Base-by-base conservation (phyloP, 805 yeast genomes). In the Wickerhamomyces strasburgensis region DNA sequence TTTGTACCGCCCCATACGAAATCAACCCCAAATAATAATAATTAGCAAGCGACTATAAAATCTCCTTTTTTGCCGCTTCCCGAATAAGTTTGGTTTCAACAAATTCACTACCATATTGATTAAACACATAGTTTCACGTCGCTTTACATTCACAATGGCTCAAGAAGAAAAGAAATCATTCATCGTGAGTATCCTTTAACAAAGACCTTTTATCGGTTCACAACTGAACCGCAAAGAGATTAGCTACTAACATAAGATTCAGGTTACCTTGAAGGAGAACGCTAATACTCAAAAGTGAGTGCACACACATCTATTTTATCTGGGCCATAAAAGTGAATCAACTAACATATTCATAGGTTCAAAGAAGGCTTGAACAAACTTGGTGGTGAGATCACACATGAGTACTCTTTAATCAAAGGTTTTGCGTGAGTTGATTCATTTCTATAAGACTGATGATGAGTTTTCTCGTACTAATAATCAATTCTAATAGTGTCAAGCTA, bases 321-420 rank as follows among this genome's bases (percentile, higher is more conserved):
- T 24, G 13, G n/a, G 19, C 6, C 23, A 17, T 13, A 27, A 23
- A n/a, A n/a, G 11, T 15, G 11, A 14, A 10, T 15, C 8, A 14
- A 39, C 50, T 35, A 35, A 38, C 39, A 8, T 13, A 16, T n/a
- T n/a, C 61, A 58, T 50, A 68, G 71, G 35, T 52, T 79, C 61
- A 78, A 80, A 52, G 61, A 67, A 35, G 64, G 68, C 39, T 57
- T 79, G 42, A 32, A 54, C 21, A 67, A 71, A 25, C 50, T 75
- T 35, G 86, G 86, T 28, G 87, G 85, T 35, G 67, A 65, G 36
- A 69, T 81, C 54, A 70, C 72, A 34, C 75, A 72, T 44, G 84
- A 80, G 46, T 80, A 70, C 57, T 60, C 68, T 35, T 64, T 81
- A 55, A 78, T 81, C 62, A 81, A 80, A 61, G 88, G 86, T 1